phyloP scores from a whole-genome alignment of 192 early-diverging fungal species.

The Coemansia guatemalensis region DNA sequence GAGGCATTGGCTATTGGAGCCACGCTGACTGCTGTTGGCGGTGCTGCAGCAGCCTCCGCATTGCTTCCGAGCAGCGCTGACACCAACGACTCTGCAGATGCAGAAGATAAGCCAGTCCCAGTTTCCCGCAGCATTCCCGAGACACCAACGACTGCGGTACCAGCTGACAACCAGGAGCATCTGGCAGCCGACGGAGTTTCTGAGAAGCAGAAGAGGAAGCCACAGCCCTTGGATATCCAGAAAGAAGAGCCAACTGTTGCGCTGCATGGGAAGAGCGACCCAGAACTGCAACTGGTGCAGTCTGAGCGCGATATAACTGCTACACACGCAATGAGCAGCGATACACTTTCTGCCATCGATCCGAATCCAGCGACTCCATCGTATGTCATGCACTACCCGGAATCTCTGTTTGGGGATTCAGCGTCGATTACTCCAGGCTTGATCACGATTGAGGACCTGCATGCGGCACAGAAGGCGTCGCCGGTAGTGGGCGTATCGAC shows the following conservation, averaged over 20 bases:
- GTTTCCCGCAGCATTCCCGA: not conserved
- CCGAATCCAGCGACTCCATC: constrained; percentile 31
- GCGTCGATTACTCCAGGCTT: constrained; percentile 35
- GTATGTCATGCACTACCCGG: constrained; percentile 53
- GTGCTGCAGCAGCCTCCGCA: constrained; percentile 1
- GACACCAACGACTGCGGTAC: constrained; percentile 10
- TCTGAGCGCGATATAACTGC: constrained; percentile 5
- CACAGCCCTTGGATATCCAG: not conserved
- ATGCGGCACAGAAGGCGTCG: constrained; percentile 47
- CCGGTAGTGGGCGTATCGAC: constrained; percentile 48
- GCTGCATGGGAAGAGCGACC: not conserved
- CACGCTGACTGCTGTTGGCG: constrained; percentile 3
- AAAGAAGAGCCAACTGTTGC: not conserved
- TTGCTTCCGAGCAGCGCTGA: not conserved
- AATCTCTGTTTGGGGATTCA: constrained; percentile 44
- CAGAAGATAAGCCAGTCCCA: not conserved
- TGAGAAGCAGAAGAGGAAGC: not conserved
- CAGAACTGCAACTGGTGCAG: not conserved
- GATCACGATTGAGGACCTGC: constrained; percentile 48
- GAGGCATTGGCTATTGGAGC: not conserved
- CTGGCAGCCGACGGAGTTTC: not conserved
- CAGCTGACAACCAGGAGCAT: not conserved
- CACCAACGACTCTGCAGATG: not conserved
- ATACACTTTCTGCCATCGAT: constrained; percentile 8
- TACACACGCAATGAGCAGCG: constrained; percentile 15